phyloP scores from a whole-genome alignment of 495 filamentous ascomycete species.

The Amorphotheca resinae region DNA sequence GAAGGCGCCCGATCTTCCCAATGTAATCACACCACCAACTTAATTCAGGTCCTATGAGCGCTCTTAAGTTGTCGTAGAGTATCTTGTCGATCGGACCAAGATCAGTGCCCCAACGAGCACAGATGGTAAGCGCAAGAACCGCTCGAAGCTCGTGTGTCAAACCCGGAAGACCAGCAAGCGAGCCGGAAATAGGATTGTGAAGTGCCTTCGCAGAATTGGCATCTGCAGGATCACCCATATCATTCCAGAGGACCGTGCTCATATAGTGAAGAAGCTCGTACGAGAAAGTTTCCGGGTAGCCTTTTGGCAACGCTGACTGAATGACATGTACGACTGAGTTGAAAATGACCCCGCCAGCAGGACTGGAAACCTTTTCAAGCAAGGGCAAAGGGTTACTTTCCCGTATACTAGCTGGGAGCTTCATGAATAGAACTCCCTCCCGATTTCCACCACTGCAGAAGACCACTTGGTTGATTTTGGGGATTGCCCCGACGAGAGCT shows the following conservation, averaged over 20 bases:
- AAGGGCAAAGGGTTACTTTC: constrained; percentile 50
- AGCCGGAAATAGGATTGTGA: constrained; percentile 56
- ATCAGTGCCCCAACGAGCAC: constrained; percentile 61
- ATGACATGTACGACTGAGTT: constrained; percentile 35
- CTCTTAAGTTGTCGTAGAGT: constrained; percentile 27
- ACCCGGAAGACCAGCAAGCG: constrained; percentile 54
- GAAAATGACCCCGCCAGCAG: constrained; percentile 27
- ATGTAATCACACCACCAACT: constrained; percentile 22
- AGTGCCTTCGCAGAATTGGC: constrained; percentile 56
- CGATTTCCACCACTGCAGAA: constrained; percentile 83
- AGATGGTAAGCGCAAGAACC: constrained; percentile 59
- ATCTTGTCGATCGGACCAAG: constrained; percentile 38
- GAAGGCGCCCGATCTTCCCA: constrained; percentile 10
- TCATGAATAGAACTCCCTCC: constrained; percentile 67
- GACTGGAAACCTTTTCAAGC: constrained; percentile 31
- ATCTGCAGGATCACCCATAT: constrained; percentile 29
- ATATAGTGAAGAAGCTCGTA: constrained; percentile 30
- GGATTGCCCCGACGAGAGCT: constrained; percentile 54
- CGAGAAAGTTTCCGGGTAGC: constrained; percentile 27
- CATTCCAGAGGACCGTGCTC: constrained; percentile 32
- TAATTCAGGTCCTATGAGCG: constrained; percentile 11
- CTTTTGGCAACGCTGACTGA: constrained; percentile 38
- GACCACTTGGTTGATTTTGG: constrained; percentile 54
- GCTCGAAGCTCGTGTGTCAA: constrained; percentile 60
- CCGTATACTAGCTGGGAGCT: constrained; percentile 43